These are phyloP conservation scores for Plectosphaerella plurivora DNA, from an alignment of 2,329 filamentous ascomycete genomes.

Conservation along the genomic window DNA sequence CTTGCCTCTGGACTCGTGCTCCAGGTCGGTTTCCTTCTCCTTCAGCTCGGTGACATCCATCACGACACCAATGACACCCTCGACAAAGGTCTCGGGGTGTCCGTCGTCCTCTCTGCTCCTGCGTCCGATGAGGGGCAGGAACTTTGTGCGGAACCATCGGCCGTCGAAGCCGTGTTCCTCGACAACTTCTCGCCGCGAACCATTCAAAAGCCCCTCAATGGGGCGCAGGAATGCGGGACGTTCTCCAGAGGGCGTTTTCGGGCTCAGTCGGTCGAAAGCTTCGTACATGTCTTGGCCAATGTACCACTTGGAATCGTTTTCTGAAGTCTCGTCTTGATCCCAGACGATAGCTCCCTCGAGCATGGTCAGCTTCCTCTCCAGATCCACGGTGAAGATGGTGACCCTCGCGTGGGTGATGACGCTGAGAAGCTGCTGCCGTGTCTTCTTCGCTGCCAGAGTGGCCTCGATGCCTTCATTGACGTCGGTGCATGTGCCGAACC, in stretches of 20 bases:
- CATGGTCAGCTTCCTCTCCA: conserved; percentile 57
- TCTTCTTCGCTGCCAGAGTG: conserved; percentile 60
- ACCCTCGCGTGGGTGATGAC: conserved; percentile 73
- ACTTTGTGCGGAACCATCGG: conserved; percentile 67
- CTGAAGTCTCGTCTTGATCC: conserved; percentile 28
- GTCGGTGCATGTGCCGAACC: conserved; percentile 79
- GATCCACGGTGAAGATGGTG: conserved; percentile 70
- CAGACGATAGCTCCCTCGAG: conserved; percentile 64
- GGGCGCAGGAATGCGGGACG: conserved; percentile 48
- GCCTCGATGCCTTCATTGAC: conserved; percentile 71
- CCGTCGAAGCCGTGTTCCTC: conserved; percentile 57
- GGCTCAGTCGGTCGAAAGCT: conserved; percentile 51
- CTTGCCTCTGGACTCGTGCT: conserved; percentile 64
- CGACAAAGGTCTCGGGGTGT: conserved; percentile 45
- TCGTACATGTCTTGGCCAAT: conserved; percentile 61
- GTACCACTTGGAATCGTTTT: conserved; percentile 39
- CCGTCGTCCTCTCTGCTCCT: conserved; percentile 43
- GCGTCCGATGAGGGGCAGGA: conserved; percentile 61
- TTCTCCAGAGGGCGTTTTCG: conserved; percentile 36
- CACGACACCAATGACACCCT: conserved; percentile 73
- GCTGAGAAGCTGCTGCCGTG: conserved; percentile 64
- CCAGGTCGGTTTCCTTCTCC: conserved; percentile 57
- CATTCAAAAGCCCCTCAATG: conserved; percentile 62
- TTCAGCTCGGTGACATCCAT: conserved; percentile 76
- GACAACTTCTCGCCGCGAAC: conserved; percentile 54